Evolutionary conservation across 2,329 filamentous ascomycete genomes (phyloP).

Genomic region (Didymella segeticola): DNA sequence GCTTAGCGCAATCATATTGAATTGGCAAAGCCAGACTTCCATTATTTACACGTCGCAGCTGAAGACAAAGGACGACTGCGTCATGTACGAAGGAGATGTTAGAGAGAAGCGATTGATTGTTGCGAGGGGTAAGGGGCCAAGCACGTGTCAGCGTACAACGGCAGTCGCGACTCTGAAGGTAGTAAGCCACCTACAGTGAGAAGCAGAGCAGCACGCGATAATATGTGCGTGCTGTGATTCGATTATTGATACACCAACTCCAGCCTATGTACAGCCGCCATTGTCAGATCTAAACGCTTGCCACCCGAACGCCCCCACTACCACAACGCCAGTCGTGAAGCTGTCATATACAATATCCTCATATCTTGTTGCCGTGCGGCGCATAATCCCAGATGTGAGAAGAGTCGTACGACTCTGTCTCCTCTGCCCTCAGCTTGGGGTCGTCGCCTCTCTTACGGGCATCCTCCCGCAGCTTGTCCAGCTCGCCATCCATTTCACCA

Average conservation of each 20-base stretch:
- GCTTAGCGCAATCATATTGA: neutral
- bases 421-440: constrained; percentile 36
- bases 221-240: too few species aligned
- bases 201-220: too few species aligned
- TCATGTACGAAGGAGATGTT: too few species aligned
- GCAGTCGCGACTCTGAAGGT: neutral
- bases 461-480: constrained; percentile 38
- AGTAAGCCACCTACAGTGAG: too few species aligned
- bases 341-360: constrained; percentile 5
- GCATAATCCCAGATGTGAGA: constrained; percentile 47
- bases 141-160: neutral
- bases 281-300: constrained; percentile 1
- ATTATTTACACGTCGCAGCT: too few species aligned
- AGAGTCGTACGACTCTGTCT: constrained; percentile 45
- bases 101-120: too few species aligned
- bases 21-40: neutral
- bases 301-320: constrained; percentile 5
- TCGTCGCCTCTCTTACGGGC: constrained; percentile 46
- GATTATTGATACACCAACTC: too few species aligned
- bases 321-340: constrained; percentile 23
- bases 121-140: too few species aligned
- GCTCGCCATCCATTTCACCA: constrained; percentile 32
- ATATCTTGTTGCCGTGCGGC: constrained; percentile 28
- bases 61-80: too few species aligned
- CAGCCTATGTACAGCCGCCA: constrained; percentile 8